Conservation (phyloP, 1,284 basidiomycete genomes). For the Cutaneotrichosporon cavernicola region DNA sequence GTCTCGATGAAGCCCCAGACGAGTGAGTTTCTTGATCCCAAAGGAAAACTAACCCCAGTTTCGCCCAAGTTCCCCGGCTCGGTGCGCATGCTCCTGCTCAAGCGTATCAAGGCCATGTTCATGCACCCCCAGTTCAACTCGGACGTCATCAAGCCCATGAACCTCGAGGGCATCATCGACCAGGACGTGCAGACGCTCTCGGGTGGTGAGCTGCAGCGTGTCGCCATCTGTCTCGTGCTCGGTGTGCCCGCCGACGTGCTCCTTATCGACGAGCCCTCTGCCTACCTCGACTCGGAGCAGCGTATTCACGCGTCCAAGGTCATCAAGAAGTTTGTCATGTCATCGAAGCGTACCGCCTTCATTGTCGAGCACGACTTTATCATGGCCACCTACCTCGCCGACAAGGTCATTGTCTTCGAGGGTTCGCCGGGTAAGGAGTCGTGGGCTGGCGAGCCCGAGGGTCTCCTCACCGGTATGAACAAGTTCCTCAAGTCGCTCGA, state of each 20-base stretch:
- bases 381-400: conserved; percentile 87
- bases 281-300: conserved; percentile 87
- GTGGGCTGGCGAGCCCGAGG: conserved; percentile 64
- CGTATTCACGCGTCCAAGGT: conserved; percentile 96
- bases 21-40: conserved; percentile 35
- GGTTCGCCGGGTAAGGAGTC: conserved; percentile 78
- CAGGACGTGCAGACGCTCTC: conserved; percentile 95
- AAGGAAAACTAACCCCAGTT: conserved; percentile 56
- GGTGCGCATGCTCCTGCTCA: conserved; percentile 86
- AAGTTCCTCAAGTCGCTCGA: conserved; percentile 85
- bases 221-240: conserved; percentile 86
- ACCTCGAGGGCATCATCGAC: conserved; percentile 84
- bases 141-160: conserved; percentile 94
- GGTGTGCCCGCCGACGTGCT: conserved; percentile 69
- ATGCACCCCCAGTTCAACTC: conserved; percentile 98
- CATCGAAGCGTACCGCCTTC: conserved; percentile 94
- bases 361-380: conserved; percentile 33
- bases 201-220: conserved; percentile 93
- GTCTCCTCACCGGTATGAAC: conserved; percentile 51
- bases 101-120: conserved; percentile 88
- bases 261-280: conserved; percentile 70
- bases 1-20: conserved; percentile 91
- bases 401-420: conserved; percentile 94
- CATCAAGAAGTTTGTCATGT: conserved; percentile 93
- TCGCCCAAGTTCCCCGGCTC: conserved; percentile 92